These are phyloP conservation scores for Pichia heedii DNA, from an alignment of 805 yeast genomes.

Conservation along the genomic window DNA sequence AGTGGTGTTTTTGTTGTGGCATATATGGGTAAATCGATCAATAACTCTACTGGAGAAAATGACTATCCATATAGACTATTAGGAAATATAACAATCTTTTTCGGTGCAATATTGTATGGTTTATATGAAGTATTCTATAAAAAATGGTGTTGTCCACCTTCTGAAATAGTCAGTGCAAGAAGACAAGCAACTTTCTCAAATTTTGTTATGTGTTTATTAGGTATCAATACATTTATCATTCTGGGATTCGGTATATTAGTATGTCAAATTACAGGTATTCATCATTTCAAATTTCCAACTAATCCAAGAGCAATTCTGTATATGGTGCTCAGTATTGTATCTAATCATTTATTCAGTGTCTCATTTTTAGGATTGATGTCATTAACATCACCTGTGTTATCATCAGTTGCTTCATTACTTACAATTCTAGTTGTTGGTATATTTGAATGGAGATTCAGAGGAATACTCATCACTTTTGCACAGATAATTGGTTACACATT, in stretches of 20 bases:
- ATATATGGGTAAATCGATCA: slow-evolving; percentile 38
- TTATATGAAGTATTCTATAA: slow-evolving; percentile 80
- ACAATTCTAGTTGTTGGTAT: slow-evolving; percentile 76
- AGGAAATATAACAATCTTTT: slow-evolving; percentile 63
- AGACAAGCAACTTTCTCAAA: slow-evolving; percentile 78
- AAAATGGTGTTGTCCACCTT: slow-evolving; percentile 65
- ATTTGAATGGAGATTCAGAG: slow-evolving; percentile 63
- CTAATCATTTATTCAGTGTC: slow-evolving; percentile 62
- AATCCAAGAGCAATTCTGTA: slow-evolving; percentile 32
- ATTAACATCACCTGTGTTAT: slow-evolving; percentile 75
- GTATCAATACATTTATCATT: slow-evolving; percentile 42
- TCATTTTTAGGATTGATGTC: slow-evolving; percentile 73
- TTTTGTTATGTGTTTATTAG: slow-evolving; percentile 61
- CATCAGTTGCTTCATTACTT: slow-evolving; percentile 51
- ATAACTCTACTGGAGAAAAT: slow-evolving; percentile 12
- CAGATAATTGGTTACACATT: slow-evolving; percentile 64
- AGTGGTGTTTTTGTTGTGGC: slow-evolving; percentile 74
- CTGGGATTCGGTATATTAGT: slow-evolving; percentile 41
- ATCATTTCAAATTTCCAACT: slow-evolving; percentile 46
- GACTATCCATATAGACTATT: slow-evolving; percentile 48
- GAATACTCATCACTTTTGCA: slow-evolving; percentile 40
- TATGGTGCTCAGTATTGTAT: slow-evolving; percentile 43
- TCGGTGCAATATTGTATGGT: slow-evolving; percentile 74
- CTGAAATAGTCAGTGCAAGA: slow-evolving; percentile 46
- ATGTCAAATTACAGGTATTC: slow-evolving; percentile 46